Base-by-base conservation (phyloP, 1,284 basidiomycete species). In the Heterobasidion parviporum region DNA sequence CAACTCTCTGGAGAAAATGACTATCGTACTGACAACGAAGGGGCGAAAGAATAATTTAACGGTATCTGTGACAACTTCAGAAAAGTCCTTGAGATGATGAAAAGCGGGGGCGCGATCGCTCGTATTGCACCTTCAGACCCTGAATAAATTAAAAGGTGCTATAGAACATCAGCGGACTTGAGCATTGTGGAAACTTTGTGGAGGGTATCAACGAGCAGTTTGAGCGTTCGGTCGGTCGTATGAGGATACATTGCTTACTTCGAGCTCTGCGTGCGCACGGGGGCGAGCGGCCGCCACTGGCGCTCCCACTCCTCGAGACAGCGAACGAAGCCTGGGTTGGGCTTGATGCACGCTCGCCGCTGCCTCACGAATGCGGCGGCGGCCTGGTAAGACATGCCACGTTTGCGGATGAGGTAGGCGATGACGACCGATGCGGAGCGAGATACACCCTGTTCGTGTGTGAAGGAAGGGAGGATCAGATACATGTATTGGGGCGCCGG, bases 321-420 rank as follows among this genome's bases (percentile, higher is more conserved):
- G 34, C 58, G 56, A 53, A 73, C 71, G 63, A 73, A 73, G 6
- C 83, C 85, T 9, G 81, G 70, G 63, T 89, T 89, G 20, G 87
- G 86, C 63, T 85, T 83, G 61, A 86, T 74, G 65, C 87, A 89
- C 9, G 82, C 76, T 15, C 87, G 77, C 60, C 80, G 79, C 53
- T 74, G 73, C 61, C 78, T 78, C 57, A 86, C 75, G 59, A 81
- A 72, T 1, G 78, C 71, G 56, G 75, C 69, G 2, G 87, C 86
- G 43, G 74, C 70, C 60, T 87, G 83, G 66, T 82, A 89, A 20
- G 82, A 73, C 82, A 88, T 84, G 50, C 77, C 77, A 55, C 79
- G 78, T 53, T 81, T 77, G 60, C 81, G 76, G 60, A 85, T 85
- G 63, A 85, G 78, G 69, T 82, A 85, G 53, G 82, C 82, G 60